Evolutionary conservation across 352 stramenopile species (phyloP), one percentile per base, ranked within the genome.

Genomic region (Phytopythium chamaehyphon): DNA sequence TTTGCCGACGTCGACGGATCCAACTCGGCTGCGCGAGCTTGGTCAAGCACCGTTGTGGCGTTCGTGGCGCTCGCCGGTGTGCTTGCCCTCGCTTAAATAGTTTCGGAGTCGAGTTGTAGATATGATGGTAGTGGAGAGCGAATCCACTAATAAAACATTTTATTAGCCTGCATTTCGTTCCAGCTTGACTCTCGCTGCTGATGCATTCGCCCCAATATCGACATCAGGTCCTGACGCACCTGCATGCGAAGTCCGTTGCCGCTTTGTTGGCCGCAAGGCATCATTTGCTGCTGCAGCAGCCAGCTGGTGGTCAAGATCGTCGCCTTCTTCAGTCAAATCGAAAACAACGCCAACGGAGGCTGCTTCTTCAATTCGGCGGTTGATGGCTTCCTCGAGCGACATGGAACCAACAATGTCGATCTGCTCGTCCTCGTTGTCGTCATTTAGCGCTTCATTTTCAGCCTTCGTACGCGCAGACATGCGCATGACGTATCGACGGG

Each of bases 311-410:
- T 54, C 50, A 19, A 80, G 38, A 31, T 71, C 54, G 14, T 73
- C 59, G 1, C 62, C 71, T 26, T 88, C 76, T 42, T 84, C 73
- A 8, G 77, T 88, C 19, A 91, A 64, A 51, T 91, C 77, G 42
- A 91, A 79, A 8, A 89, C 67, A 38, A 81, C 62, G 12, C 80
- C 80, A 43, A 73, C 63, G 23, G 73, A 76, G 9, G 59, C 60
- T 3, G 80, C 80, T 21, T 60, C 64, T 51, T 82, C 56, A 12
- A 88, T 62, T 22, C 76, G 75, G 48, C 64, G 62, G 39, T 75
- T 84, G 61, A 89, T 88, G 23, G 75, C 66, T 51, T 91, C 73
- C 35, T 90, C 80, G 7, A 90, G 67, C 44, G 80, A 86, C 75
- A 88, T 87, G 54, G 73, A 69, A 11, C 64, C 75, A 24, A 80